Conservation (phyloP, 2,329 filamentous ascomycete genomes). For the Mollisia scopiformis region DNA sequence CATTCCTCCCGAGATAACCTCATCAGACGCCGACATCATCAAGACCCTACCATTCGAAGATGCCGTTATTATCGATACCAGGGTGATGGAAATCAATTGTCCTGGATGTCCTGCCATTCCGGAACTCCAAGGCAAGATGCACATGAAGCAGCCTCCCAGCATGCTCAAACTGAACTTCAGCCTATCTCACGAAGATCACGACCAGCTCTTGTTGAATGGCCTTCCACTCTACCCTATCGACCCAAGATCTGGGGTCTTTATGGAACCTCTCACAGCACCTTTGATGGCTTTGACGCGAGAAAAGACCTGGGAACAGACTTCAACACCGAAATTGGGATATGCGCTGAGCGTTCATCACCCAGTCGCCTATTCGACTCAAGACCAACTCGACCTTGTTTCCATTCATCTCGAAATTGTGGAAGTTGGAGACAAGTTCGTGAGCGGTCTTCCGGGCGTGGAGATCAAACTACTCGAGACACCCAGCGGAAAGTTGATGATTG, state of each 20-base stretch:
- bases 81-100: slow-evolving; percentile 54
- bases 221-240: slow-evolving; percentile 60
- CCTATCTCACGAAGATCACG: slow-evolving; percentile 47
- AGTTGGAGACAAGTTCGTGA: slow-evolving; percentile 58
- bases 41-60: slow-evolving; percentile 44
- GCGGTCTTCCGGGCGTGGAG: slow-evolving; percentile 57
- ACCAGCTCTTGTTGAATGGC: slow-evolving; percentile 60
- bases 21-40: slow-evolving; percentile 46
- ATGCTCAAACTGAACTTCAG: slow-evolving; percentile 56
- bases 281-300: slow-evolving; percentile 45
- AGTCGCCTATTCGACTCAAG: slow-evolving; percentile 51
- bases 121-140: slow-evolving; percentile 35
- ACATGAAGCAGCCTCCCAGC: slow-evolving; percentile 27
- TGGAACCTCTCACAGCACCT: slow-evolving; percentile 48
- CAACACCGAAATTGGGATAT: slow-evolving; percentile 31
- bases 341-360: slow-evolving; percentile 37
- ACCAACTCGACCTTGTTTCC: slow-evolving; percentile 53
- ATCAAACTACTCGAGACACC: slow-evolving; percentile 65
- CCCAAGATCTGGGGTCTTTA: slow-evolving; percentile 35
- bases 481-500: slow-evolving; percentile 57
- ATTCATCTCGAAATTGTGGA: slow-evolving; percentile 63
- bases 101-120: slow-evolving; percentile 52
- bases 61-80: slow-evolving; percentile 40
- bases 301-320: slow-evolving; percentile 29
- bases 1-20: slow-evolving; percentile 53